Evolutionary conservation across 2,329 filamentous ascomycete genomes (phyloP), one percentile per base, ranked within the genome.

Genomic region (Neoarthrinium moseri): DNA sequence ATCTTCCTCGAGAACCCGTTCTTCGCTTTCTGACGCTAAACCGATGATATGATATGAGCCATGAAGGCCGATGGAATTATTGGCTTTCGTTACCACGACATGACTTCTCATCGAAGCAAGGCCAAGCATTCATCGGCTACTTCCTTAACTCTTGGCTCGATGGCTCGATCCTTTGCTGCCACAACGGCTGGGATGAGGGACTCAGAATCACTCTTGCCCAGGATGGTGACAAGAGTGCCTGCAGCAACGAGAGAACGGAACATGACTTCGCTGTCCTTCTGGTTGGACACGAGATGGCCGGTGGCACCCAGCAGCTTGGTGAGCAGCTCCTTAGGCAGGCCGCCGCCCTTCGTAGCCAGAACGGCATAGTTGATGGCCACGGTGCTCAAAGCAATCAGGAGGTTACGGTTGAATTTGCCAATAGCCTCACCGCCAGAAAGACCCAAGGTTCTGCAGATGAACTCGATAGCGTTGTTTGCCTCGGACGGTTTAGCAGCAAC

Each of bases 361-460:
- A 96, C 89, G 0, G 90, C 77, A 52, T 88, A 87, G 67, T 99
- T 97, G 62, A 97, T 85, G 49, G 87, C 84, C 0, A 89, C 75
- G 0, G 94, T 96, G 1, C 89, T 84, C 15, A 89, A 73, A 0
- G 94, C 92, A 45, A 96, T 85, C 41, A 87, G 80, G 10, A 97
- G 73, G 56, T 95, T 95, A 43, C 87, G 83, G 62, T 95, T 94
- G 42, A 66, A 69, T 11, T 68, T 54, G 52, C 76, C 77, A n/a
- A 80, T 70, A 2, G 71, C 67, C 2, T 72, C 71, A 4, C 66
- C 73, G 30, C 68, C 71, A 2, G 65, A 62, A 29, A 75, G 68
- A 4, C 77, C 77, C 3, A 84, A 70, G 21, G 88, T 78, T 0
- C 80, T 77, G 42, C 84, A 78, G 7, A 95, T 69, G 22, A 86